phyloP scores from a whole-genome alignment of 1,139 yeast genomes.

The Hansenula sp. region DNA sequence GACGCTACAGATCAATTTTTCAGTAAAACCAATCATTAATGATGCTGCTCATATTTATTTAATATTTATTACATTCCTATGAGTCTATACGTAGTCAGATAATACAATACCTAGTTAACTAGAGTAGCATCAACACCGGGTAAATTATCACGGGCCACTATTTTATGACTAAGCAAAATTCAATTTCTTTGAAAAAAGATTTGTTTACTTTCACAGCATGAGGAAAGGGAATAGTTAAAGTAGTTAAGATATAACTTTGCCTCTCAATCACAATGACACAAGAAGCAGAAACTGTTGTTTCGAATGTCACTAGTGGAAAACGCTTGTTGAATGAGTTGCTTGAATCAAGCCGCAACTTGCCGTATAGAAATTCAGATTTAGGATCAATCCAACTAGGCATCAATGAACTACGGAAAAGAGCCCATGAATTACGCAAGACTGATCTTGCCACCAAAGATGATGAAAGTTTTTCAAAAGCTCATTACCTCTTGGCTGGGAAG shows the following conservation, averaged over 20 bases:
- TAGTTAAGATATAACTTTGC: too few relatives aligned
- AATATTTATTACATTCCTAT: too few relatives aligned
- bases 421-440: conserved; percentile 53
- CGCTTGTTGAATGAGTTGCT: conserved; percentile 44
- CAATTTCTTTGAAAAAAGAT: not conserved
- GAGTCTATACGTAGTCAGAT: too few relatives aligned
- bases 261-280: not conserved
- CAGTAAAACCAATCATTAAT: not conserved
- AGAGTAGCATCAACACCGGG: not conserved
- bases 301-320: conserved; percentile 27
- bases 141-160: not conserved
- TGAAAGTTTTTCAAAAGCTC: conserved; percentile 75
- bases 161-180: not conserved
- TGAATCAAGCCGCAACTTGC: conserved; percentile 68
- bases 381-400: conserved; percentile 75
- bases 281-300: not conserved
- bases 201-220: not conserved
- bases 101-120: too few relatives aligned
- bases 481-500: conserved; percentile 83
- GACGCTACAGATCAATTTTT: conserved; percentile 13
- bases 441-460: conserved; percentile 24
- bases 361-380: conserved; percentile 56
- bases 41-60: too few relatives aligned
- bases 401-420: conserved; percentile 70
- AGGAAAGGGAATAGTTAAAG: too few relatives aligned